Conservation (phyloP, 2,329 filamentous ascomycete genomes). For the Clonostachys byssicola region DNA sequence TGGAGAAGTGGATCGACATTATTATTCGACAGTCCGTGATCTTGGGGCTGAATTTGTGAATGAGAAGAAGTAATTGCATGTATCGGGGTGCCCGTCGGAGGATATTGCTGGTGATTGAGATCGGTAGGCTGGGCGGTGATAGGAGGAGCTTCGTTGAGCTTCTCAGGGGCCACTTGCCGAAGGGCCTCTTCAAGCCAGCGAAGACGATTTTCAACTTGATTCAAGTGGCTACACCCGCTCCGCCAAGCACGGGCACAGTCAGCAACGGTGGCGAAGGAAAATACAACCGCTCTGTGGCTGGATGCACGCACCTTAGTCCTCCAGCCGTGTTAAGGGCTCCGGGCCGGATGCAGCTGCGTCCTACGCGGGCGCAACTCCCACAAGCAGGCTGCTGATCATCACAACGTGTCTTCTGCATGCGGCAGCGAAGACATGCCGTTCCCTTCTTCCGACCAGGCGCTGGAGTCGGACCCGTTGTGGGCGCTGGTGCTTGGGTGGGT, state of each 20-base stretch:
- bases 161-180: no score
- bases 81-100: background rate
- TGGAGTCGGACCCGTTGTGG: no score
- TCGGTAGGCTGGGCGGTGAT: background rate
- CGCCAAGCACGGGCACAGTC: background rate
- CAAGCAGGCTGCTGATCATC: constrained; percentile 19
- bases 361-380: constrained; percentile 18
- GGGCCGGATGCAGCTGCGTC: constrained; percentile 18
- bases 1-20: background rate
- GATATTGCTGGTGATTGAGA: background rate
- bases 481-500: no score
- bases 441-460: constrained; percentile 13
- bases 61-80: no score
- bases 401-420: constrained; percentile 24
- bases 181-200: constrained; percentile 1
- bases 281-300: no score
- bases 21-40: background rate
- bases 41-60: background rate
- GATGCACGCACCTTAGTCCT: no score
- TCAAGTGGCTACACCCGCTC: constrained; percentile 1
- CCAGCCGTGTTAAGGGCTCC: background rate
- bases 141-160: no score
- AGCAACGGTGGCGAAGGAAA: no score
- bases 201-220: constrained; percentile 4
- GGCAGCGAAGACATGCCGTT: constrained; percentile 22